These are phyloP conservation scores for Papiliotrema fonsecae DNA, from an alignment of 1,284 basidiomycete species.

Conservation along the genomic window DNA sequence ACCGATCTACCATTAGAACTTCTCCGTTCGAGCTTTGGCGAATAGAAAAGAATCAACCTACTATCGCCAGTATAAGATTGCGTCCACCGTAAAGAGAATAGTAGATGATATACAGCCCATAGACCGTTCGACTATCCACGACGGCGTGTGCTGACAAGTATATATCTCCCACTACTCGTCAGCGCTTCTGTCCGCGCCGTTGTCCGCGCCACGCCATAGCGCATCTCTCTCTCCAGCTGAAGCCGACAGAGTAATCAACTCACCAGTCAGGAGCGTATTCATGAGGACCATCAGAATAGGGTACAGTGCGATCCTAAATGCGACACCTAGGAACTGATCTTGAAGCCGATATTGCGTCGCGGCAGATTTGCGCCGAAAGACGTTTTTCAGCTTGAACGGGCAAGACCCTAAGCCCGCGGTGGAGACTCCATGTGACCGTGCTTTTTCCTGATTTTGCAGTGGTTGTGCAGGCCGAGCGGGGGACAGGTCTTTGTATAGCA, in stretches of 20 bases:
- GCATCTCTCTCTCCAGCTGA: not conserved
- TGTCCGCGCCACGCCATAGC: too few relatives aligned
- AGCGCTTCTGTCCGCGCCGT: not conserved
- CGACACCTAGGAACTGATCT: not conserved
- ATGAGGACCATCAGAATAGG: not conserved
- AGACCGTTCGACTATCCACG: not conserved
- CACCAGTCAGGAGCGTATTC: not conserved
- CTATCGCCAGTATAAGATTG: not conserved
- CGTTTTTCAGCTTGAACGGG: not conserved
- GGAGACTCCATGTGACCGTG: not conserved
- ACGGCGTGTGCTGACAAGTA: not conserved
- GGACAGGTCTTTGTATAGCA: too few relatives aligned
- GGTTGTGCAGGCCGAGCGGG: too few relatives aligned
- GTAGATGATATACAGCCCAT: not conserved
- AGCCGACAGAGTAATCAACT: not conserved
- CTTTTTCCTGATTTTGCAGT: not conserved
- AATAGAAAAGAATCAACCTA: not conserved
- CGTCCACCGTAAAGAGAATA: not conserved
- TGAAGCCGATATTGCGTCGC: not conserved
- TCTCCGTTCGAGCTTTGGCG: too few relatives aligned
- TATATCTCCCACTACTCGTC: not conserved
- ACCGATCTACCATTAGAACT: not conserved
- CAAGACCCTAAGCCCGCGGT: not conserved
- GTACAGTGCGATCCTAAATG: not conserved
- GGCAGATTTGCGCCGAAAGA: not conserved